Percentiles rank a stretch among this genome's conserved stretches.
Conservation (phyloP, 2,329 filamentous ascomycete species). For the Cadophora sp. region DNA sequence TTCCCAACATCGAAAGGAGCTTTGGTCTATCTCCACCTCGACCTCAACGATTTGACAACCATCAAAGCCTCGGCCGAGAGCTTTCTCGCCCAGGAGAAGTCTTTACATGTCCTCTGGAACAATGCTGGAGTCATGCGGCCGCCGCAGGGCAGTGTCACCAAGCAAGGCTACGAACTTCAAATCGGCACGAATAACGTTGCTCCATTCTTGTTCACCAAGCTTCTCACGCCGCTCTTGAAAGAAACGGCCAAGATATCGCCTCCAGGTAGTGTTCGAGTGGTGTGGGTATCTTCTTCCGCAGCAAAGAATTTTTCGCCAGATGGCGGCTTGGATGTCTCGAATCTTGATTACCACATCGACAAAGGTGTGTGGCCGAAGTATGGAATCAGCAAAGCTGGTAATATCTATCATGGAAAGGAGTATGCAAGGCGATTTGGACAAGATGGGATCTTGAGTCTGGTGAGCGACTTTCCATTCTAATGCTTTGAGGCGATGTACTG, state of each 20-base stretch:
- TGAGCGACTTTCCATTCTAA: not conserved
- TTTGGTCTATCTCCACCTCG: slow-evolving; percentile 46
- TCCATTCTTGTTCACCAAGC: slow-evolving; percentile 46
- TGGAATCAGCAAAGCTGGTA: slow-evolving; percentile 31
- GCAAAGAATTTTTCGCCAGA: slow-evolving; percentile 19
- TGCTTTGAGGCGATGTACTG: not conserved
- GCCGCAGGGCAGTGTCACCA: slow-evolving; percentile 25
- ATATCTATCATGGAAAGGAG: slow-evolving; percentile 28
- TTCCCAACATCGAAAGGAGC: slow-evolving; percentile 41
- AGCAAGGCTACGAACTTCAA: slow-evolving; percentile 45
- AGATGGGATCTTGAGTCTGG: slow-evolving; percentile 32
- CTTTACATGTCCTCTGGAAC: slow-evolving; percentile 49
- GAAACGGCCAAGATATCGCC: slow-evolving; percentile 36
- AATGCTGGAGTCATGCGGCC: slow-evolving; percentile 49
- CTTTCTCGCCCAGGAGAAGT: slow-evolving; percentile 45
- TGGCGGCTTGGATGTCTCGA: slow-evolving; percentile 26
- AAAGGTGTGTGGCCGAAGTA: slow-evolving; percentile 27
- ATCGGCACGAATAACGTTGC: slow-evolving; percentile 46
- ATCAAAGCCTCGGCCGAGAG: slow-evolving; percentile 46
- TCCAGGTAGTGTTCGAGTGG: slow-evolving; percentile 39
- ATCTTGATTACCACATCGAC: slow-evolving; percentile 32
- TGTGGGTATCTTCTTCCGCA: slow-evolving; percentile 43
- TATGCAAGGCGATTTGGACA: slow-evolving; percentile 23
- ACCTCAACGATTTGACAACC: slow-evolving; percentile 47
- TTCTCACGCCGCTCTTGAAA: slow-evolving; percentile 43